phyloP scores from a whole-genome alignment of 805 yeast genomes.

The Saturnispora sekii region DNA sequence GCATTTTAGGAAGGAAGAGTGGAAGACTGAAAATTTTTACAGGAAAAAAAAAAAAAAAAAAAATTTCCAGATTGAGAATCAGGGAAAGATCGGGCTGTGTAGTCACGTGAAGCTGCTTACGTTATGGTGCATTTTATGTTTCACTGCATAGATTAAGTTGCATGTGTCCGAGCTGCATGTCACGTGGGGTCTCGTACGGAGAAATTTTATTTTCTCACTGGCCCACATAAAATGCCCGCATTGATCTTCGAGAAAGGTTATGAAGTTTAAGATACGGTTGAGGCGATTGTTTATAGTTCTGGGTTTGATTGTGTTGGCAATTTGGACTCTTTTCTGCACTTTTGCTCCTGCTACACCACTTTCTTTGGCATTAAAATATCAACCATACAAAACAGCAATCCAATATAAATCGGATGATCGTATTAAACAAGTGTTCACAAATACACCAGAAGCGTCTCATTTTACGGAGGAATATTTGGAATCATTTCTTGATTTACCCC shows the following conservation, averaged over 20 bases:
- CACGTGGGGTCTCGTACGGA: too few relatives aligned
- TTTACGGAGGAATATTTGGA: constrained; percentile 8
- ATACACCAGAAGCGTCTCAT: not conserved
- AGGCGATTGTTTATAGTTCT: too few relatives aligned
- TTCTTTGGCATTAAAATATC: not conserved
- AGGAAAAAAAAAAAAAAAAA: not conserved
- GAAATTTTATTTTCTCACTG: too few relatives aligned
- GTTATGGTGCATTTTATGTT: too few relatives aligned
- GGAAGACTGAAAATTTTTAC: not conserved
- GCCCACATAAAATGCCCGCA: not conserved
- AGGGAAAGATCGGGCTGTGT: too few relatives aligned
- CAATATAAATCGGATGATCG: not conserved
- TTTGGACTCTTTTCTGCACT: not conserved
- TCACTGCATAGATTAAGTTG: too few relatives aligned
- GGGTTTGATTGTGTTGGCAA: too few relatives aligned
- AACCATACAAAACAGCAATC: not conserved
- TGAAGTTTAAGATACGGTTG: not conserved
- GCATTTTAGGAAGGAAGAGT: constrained; percentile 42
- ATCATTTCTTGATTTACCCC: constrained; percentile 7
- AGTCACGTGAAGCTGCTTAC: too few relatives aligned
- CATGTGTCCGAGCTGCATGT: too few relatives aligned
- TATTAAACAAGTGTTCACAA: not conserved
- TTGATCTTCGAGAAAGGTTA: not conserved
- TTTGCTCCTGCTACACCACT: not conserved
- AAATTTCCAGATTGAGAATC: not conserved